Evolutionary conservation across 2,329 filamentous ascomycete species (phyloP).

Genomic region (Penicillium sp.): DNA sequence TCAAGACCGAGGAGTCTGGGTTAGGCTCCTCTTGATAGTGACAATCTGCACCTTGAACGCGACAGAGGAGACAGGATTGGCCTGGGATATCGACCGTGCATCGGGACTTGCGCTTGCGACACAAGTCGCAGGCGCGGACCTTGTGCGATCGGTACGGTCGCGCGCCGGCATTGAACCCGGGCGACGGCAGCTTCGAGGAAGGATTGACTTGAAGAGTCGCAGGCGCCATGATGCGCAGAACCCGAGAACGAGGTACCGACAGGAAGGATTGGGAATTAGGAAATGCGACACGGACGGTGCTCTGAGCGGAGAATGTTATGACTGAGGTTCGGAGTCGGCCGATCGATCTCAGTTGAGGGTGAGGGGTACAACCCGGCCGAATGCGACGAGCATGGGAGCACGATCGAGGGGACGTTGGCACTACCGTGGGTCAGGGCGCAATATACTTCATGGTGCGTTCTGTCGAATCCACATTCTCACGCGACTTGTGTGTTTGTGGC

Average conservation of each 20-base stretch:
- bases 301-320: no score
- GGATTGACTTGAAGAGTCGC: constrained; percentile 32
- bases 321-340: constrained; percentile 22
- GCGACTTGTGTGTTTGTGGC: neutral
- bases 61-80: constrained; percentile 59
- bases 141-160: constrained; percentile 65
- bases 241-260: constrained; percentile 12
- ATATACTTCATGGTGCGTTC: constrained; percentile 11
- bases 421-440: constrained; percentile 10
- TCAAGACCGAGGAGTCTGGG: constrained; percentile 28
- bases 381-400: constrained; percentile 12
- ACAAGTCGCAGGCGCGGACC: constrained; percentile 61
- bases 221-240: constrained; percentile 35
- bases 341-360: constrained; percentile 25
- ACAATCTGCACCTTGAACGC: constrained; percentile 60
- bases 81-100: constrained; percentile 60
- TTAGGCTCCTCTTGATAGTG: constrained; percentile 51
- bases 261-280: constrained; percentile 3
- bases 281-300: no score
- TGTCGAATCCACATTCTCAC: neutral
- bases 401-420: constrained; percentile 4
- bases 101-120: constrained; percentile 62
- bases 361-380: constrained; percentile 26
- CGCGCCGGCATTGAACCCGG: constrained; percentile 44
- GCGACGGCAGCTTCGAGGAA: constrained; percentile 35